phyloP scores from a whole-genome alignment of 768 basidiomycete species.

The Grammothele lineata region DNA sequence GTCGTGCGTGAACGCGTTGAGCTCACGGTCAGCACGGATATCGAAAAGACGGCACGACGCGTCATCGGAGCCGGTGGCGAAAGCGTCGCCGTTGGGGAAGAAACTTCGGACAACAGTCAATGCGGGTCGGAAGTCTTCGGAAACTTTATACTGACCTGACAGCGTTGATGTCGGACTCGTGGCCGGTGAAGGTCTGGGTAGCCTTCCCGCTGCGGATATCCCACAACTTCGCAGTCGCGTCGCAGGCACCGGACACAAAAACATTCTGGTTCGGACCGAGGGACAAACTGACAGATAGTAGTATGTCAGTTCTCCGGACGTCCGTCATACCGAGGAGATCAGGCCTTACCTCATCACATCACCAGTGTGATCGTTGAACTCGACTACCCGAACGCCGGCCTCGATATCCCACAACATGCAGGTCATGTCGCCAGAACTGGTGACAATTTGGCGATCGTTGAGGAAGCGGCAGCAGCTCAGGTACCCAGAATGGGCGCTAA shows the following conservation, averaged over 20 bases:
- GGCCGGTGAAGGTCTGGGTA: constrained; percentile 97
- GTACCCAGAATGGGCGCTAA: constrained; percentile 97
- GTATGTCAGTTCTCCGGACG: background rate
- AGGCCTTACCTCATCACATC: constrained; percentile 99
- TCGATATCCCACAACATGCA: constrained; percentile 99
- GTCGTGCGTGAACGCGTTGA: constrained; percentile 97
- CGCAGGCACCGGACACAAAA: constrained; percentile 99
- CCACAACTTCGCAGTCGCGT: constrained; percentile 98
- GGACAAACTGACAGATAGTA: constrained; percentile 72
- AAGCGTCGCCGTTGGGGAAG: constrained; percentile 99
- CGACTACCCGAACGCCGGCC: constrained; percentile 93
- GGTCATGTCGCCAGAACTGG: constrained; percentile 98
- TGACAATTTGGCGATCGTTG: constrained; percentile 98
- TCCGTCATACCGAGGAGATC: too few relatives aligned
- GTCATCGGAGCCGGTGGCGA: constrained; percentile 98
- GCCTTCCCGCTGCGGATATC: constrained; percentile 97
- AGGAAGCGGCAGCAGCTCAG: constrained; percentile 98
- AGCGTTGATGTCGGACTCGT: constrained; percentile 99
- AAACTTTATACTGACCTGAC: constrained; percentile 92
- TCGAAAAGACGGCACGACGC: constrained; percentile 98
- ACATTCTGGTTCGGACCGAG: constrained; percentile 91
- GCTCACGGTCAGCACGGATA: constrained; percentile 93
- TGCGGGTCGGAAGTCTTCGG: constrained; percentile 5
- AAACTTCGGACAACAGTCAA: constrained; percentile 66
- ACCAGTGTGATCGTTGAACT: constrained; percentile 98